Evolutionary conservation across 2,329 filamentous ascomycete species (phyloP), one percentile per base, ranked within the genome.

Genomic region (Arthrobotrys entomopaga): DNA sequence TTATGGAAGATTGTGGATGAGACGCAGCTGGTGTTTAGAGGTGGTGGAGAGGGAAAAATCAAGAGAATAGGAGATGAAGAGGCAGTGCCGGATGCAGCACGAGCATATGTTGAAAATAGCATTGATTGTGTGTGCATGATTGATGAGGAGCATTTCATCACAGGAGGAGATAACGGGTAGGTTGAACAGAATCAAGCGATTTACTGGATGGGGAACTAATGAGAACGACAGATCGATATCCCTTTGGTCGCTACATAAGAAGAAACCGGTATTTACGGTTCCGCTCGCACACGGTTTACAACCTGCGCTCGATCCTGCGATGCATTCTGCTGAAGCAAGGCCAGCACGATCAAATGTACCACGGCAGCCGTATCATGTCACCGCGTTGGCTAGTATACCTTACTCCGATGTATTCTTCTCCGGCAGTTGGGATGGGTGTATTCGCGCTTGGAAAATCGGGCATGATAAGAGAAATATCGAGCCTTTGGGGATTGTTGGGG

Each of bases 1-100:
- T 83, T 97, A 78, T 99, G 95, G 95, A 97, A 97, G 82, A 93
- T 99, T 0, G 88, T 92, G 3, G 95, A 99, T 79, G 94, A 99
- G 83, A 92, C 91, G 0, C 95, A 99, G 81, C 87, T 99, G 5
- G 93, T 98, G 1, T 99, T 98, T 82, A 90, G 94, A 54, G 94
- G 93, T 69, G 92, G 93, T 76, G 90, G 89, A 48, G 82, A 83
- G 8, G 84, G 85, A 24, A 79, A 78, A 40, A 80, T 48, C 76
- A 79, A 69, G 79, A 79, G 46, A 77, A 77, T 19, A 49, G 82
- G 81, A 52, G 83, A 81, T 48, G 84, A 81, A 54, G 82, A 84
- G 15, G 83, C 84, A 15, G 48, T 19, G 2, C 40, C 2, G 42
- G 46, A 38, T 7, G 40, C 40, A 13, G 78, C 82, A 2, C 69